A percentile compares a stretch with the other conserved stretches of the same genome.
Conservation (phyloP, 441 rosid genomes). For the Gossypium trilobum region DNA sequence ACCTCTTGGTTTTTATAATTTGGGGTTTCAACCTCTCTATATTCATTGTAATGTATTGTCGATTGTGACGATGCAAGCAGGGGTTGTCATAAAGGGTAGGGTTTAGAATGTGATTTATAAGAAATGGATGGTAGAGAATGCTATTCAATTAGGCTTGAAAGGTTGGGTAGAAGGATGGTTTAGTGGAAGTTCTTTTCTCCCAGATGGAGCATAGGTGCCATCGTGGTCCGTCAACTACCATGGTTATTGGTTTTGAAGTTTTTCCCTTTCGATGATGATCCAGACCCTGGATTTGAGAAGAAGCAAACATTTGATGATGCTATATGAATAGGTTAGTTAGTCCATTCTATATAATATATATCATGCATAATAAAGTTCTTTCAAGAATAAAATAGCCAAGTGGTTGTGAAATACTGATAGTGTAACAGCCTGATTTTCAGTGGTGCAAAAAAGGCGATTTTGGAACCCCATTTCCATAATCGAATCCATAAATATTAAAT, state of each 20-base stretch:
- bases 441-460: no score
- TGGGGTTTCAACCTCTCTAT: neutral
- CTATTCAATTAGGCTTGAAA: constrained; percentile 53
- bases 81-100: constrained; percentile 63
- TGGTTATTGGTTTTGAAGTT: constrained; percentile 58
- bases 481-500: no score
- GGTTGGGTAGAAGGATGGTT: constrained; percentile 90
- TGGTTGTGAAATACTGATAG: neutral
- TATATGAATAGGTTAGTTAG: neutral
- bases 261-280: constrained; percentile 57
- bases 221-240: constrained; percentile 67
- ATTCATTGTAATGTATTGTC: neutral
- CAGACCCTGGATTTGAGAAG: constrained; percentile 52
- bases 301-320: constrained; percentile 47
- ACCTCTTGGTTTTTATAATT: neutral
- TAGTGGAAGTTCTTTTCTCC: constrained; percentile 77
- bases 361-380: constrained; percentile 8
- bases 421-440: no score
- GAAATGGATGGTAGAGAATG: constrained; percentile 77
- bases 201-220: constrained; percentile 85
- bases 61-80: constrained; percentile 39
- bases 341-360: constrained; percentile 13
- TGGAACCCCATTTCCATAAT: no score
- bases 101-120: constrained; percentile 85
- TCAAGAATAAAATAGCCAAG: constrained; percentile 7